Evolutionary conservation across 257 asterid genomes (phyloP).

Genomic region (Solanum bukasovii): DNA sequence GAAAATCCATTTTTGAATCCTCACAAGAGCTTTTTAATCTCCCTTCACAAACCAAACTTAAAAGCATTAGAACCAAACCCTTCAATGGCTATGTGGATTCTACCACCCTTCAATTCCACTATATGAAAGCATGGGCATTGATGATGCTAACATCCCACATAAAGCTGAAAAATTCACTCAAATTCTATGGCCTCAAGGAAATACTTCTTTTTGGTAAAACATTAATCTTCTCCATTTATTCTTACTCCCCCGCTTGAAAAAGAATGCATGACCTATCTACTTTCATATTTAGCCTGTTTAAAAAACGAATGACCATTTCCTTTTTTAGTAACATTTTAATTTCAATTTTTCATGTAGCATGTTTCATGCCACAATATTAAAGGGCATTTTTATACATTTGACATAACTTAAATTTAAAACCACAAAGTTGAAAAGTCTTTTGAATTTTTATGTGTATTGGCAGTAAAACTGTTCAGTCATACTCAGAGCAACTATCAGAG

Average conservation of each 20-base stretch:
- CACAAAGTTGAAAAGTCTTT: no score
- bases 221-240: neutral
- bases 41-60: conserved; percentile 31
- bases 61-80: conserved; percentile 34
- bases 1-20: conserved; percentile 16
- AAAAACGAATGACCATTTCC: no score
- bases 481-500: conserved; percentile 23
- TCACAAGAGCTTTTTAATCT: conserved; percentile 40
- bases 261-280: no score
- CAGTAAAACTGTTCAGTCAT: conserved; percentile 23
- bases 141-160: conserved; percentile 15
- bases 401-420: no score
- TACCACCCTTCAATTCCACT: conserved; percentile 28
- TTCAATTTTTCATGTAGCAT: no score
- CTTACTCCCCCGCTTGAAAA: conserved; percentile 4
- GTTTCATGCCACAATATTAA: no score
- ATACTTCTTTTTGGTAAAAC: conserved; percentile 31
- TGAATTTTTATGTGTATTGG: neutral
- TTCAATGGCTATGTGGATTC: conserved; percentile 58
- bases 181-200: conserved; percentile 50
- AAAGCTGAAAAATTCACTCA: conserved; percentile 20
- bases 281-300: no score
- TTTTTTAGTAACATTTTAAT: no score
- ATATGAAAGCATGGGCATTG: conserved; percentile 54
- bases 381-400: no score